Conservation (phyloP, 441 rosid genomes). For the Populus tomentosa region DNA sequence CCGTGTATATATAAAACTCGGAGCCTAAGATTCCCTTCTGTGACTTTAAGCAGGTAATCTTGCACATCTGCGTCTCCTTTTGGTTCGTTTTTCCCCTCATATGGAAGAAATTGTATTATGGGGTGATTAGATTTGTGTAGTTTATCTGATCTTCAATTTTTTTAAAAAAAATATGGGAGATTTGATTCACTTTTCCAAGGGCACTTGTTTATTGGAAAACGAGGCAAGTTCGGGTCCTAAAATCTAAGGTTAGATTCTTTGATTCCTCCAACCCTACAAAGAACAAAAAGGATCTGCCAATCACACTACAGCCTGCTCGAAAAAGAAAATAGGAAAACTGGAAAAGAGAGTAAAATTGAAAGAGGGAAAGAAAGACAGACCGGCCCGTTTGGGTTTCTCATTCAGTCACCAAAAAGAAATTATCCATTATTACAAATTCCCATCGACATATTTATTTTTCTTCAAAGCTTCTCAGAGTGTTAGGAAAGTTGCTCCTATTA, state of each 20-base stretch:
- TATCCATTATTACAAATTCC: slow-evolving; percentile 25
- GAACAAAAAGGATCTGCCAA: slow-evolving; percentile 88
- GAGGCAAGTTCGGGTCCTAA: slow-evolving; percentile 29
- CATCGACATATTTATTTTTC: slow-evolving; percentile 6
- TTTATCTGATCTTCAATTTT: slow-evolving; percentile 2
- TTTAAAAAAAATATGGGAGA: slow-evolving; percentile 15
- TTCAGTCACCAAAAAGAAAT: slow-evolving; percentile 32
- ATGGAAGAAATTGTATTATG: background rate
- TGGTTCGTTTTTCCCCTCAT: too few species aligned
- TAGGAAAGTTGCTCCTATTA: slow-evolving; percentile 41
- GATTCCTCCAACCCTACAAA: slow-evolving; percentile 65
- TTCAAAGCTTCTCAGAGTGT: slow-evolving; percentile 25
- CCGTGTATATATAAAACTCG: slow-evolving; percentile 19
- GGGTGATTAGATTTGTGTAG: slow-evolving; percentile 2
- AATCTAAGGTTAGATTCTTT: slow-evolving; percentile 65
- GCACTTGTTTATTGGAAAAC: slow-evolving; percentile 9
- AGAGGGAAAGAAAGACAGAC: slow-evolving; percentile 10
- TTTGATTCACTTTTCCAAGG: slow-evolving; percentile 26
- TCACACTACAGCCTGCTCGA: slow-evolving; percentile 35
- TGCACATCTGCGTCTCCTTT: slow-evolving; percentile 15
- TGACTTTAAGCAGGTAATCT: slow-evolving; percentile 21
- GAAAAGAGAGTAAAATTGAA: background rate
- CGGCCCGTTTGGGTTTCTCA: slow-evolving; percentile 25
- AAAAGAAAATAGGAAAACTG: slow-evolving; percentile 6
- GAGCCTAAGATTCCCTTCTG: slow-evolving; percentile 28